Evolutionary conservation across 2,329 filamentous ascomycete genomes (phyloP), one percentile per base, ranked within the genome.

Genomic region (Botrytis paeoniae): DNA sequence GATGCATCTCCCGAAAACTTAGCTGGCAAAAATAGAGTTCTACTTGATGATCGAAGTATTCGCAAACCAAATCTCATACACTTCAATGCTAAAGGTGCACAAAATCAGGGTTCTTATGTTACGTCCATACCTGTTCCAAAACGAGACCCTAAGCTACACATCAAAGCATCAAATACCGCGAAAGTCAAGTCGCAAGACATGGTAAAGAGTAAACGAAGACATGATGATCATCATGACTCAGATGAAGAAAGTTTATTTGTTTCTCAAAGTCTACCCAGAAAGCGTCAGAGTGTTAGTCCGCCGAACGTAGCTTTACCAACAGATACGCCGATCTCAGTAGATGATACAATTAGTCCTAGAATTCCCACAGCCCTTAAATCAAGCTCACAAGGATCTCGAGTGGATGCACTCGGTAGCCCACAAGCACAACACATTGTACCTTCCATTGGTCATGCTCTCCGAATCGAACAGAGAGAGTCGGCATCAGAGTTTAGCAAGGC

Each of bases 391-490:
- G 63, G 43, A 39, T 77, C 78, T 32, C 75, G 76, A 29, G 77
- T 80, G 3, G 71, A 79, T 60, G 63, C 63, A 20, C 78, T 78
- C 63, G 79, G 79, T n/a, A 80, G 79, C 71, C 79, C 79, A 37
- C 74, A 74, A 14, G 77, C 77, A 25, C 41, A 62, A 18, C 35
- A 29, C 7, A 45, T 32, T 48, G 48, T 64, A 20, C 48, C 62
- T 32, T 70, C 69, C 16, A 70, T 77, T 37, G 75, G 78, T 59
- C 74, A 75, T 43, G 70, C 76, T 57, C 32, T 72, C 35, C 75
- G 71, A 64, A 20, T 74, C 48, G 70, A 74, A 59, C 51, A 75
- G 45, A 75, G 60, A 39, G 37, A 59, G 16, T 22, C 39, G 45
- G 60, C 75, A 16, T n/a, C 69, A 20, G 57, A 73, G 35, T 48